Percentiles rank a stretch among this genome's conserved stretches.
These are phyloP conservation scores for Halophytophthora polymorphica DNA, from an alignment of 352 stramenopile genomes.

Conservation along the genomic window DNA sequence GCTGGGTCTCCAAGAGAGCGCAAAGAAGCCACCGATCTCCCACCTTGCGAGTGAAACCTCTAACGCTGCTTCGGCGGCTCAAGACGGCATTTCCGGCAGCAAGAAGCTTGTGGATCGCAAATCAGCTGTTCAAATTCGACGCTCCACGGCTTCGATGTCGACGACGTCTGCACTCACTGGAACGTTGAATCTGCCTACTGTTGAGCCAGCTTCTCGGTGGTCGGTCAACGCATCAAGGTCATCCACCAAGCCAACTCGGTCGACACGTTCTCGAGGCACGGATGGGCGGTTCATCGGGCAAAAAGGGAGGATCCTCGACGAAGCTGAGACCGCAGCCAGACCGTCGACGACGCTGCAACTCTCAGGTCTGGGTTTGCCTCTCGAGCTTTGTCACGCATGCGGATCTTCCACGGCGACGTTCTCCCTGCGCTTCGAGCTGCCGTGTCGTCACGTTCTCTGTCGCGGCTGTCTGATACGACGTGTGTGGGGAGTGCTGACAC, in stretches of 20 bases:
- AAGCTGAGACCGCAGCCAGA: no score
- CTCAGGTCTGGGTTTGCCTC: background rate
- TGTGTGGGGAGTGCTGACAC: constrained; percentile 21
- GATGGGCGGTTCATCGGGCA: no score
- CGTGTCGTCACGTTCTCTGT: constrained; percentile 30
- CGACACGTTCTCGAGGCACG: no score
- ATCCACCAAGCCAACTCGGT: no score
- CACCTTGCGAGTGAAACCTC: background rate
- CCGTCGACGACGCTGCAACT: no score
- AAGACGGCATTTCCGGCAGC: background rate
- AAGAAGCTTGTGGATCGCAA: background rate
- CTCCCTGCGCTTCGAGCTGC: constrained; percentile 1
- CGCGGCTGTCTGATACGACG: constrained; percentile 26
- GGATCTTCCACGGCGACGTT: background rate
- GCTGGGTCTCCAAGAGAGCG: background rate
- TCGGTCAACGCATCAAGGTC: no score
- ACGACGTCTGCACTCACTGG: no score
- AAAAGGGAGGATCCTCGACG: no score
- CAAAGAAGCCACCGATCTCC: background rate
- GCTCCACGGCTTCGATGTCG: no score
- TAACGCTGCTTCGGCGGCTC: no score
- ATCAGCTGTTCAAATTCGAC: background rate
- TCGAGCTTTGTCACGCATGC: constrained; percentile 11
- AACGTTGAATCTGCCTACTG: no score
- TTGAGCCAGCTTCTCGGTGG: no score